Base-by-base conservation (phyloP, 116 monocot species). In the Phalaenopsis hybrid region DNA sequence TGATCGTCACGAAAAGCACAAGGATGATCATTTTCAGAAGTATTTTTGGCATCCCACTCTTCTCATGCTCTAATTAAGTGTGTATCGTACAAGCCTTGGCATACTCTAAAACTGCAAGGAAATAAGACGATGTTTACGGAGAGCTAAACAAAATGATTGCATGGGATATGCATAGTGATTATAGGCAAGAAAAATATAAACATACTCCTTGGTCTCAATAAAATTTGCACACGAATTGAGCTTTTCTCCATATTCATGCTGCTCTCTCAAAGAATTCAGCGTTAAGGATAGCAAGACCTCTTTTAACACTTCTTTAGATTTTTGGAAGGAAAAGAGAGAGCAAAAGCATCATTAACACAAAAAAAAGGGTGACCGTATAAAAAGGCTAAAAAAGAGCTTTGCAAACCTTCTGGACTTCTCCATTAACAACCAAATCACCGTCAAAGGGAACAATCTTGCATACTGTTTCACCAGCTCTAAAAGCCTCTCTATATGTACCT, bases 401-500 rank as follows among this genome's bases (percentile, higher is more conserved):
- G 41, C 70, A 69, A 51, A 95, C 98, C 95, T 98, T 98, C 61
- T 98, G 98, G 6, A 87, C 80, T 93, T 98, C 98, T 78, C 94
- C 94, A 87, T 98, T 98, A 43, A 98, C 93, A 33, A 93, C 77
- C 28, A 80, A 74, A 75, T 92, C 86, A 65, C 98, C 98, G 83
- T 98, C 95, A 63, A 98, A 92, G 23, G 98, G 98, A 81, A 98
- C 98, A 76, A 98, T 79, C 88, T 98, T 98, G 75, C 87, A 95
- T 9, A 95, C 95, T 83, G 90, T 87, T 1, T 87, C 81, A 81
- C 93, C 95, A 83, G 89, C 92, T 85, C 83, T 89, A 75, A 93
- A 98, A 31, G 93, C 95, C 81, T 98, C 95, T 20, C 98, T 95
- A 86, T 93, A 98, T 80, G 98, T 95, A 16, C 98, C 98, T 95